These are phyloP conservation scores for Anisodus tanguticus DNA, from an alignment of 257 asterid genomes.

Conservation along the genomic window DNA sequence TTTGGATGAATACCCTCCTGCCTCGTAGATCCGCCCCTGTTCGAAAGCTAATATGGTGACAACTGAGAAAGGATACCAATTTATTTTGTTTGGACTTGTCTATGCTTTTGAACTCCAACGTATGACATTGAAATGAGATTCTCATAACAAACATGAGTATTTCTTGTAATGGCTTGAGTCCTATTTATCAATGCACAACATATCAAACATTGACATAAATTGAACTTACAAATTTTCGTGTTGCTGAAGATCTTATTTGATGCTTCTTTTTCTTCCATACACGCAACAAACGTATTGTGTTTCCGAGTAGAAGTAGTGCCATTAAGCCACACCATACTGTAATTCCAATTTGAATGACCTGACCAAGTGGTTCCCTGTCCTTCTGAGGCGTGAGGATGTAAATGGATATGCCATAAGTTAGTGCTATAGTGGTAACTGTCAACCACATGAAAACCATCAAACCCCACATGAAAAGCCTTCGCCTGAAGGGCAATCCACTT, in stretches of 20 bases:
- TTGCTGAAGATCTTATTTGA: constrained; percentile 33
- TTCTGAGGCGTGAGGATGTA: constrained; percentile 44
- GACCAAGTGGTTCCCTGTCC: constrained; percentile 30
- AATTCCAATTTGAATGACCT: constrained; percentile 33
- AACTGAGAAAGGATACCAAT: background rate
- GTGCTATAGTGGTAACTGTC: constrained; percentile 46
- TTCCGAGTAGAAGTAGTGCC: constrained; percentile 50
- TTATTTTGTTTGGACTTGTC: background rate
- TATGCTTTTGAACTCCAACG: background rate
- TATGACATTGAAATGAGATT: background rate
- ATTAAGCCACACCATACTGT: constrained; percentile 50
- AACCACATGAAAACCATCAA: constrained; percentile 68
- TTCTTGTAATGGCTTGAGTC: background rate
- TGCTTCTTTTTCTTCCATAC: constrained; percentile 40
- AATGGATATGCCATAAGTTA: constrained; percentile 46
- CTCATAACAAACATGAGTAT: background rate
- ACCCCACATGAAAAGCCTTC: constrained; percentile 46
- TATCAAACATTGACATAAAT: background rate
- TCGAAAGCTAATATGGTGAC: background rate
- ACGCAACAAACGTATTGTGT: constrained; percentile 42
- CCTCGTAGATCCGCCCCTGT: too few relatives aligned
- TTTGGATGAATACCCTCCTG: too few relatives aligned
- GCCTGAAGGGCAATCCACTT: constrained; percentile 57
- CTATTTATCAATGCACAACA: background rate
- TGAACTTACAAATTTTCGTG: constrained; percentile 5